Evolutionary conservation across 2,329 filamentous ascomycete genomes (phyloP).

Genomic region (Torrubiella hemipterigena): DNA sequence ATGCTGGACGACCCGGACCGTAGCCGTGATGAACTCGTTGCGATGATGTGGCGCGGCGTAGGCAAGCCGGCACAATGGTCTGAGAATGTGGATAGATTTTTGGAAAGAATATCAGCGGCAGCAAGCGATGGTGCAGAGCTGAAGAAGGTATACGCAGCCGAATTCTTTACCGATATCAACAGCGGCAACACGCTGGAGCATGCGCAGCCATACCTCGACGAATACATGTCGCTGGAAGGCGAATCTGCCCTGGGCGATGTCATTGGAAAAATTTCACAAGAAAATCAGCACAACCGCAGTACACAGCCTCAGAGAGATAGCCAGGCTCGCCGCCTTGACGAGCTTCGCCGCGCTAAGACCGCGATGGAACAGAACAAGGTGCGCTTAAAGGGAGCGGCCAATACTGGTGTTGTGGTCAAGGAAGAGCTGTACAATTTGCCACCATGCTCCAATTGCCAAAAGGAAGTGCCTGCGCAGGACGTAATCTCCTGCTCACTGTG

Average conservation of each 20-base stretch:
- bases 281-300: slow-evolving; percentile 16
- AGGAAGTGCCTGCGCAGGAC: slow-evolving; percentile 18
- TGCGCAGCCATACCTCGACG: slow-evolving; percentile 27
- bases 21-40: slow-evolving; percentile 22
- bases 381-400: slow-evolving; percentile 22
- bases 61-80: slow-evolving; percentile 21
- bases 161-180: slow-evolving; percentile 26
- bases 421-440: slow-evolving; percentile 25
- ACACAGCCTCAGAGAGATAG: slow-evolving; percentile 24
- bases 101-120: slow-evolving; percentile 18
- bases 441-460: slow-evolving; percentile 26
- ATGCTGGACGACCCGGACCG: slow-evolving; percentile 25
- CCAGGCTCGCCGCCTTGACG: slow-evolving; percentile 27
- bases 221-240: slow-evolving; percentile 15
- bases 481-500: slow-evolving; percentile 32
- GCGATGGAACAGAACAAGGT: slow-evolving; percentile 33
- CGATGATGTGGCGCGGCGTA: slow-evolving; percentile 22
- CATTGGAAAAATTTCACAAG: slow-evolving; percentile 19
- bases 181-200: slow-evolving; percentile 19
- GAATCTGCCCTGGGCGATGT: slow-evolving; percentile 19
- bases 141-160: slow-evolving; percentile 25
- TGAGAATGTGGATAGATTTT: slow-evolving; percentile 19
- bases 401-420: slow-evolving; percentile 14
- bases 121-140: slow-evolving; percentile 19
- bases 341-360: slow-evolving; percentile 33